Conservation (phyloP, 1,284 basidiomycete genomes). For the Apiotrichum gamsii region DNA sequence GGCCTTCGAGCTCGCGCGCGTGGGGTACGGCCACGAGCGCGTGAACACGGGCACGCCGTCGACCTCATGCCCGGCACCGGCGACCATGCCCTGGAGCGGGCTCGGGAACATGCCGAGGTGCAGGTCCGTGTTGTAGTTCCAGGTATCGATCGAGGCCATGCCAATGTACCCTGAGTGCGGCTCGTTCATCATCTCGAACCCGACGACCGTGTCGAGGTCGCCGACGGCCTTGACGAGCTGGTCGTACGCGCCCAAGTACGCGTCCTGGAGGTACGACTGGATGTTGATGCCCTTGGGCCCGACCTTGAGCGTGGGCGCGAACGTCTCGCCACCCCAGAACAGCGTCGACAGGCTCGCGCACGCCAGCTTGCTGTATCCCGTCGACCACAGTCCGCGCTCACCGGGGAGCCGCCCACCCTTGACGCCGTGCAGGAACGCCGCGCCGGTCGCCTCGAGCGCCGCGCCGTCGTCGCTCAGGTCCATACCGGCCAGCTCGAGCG, state of each 20-base stretch:
- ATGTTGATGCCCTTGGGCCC: constrained; percentile 56
- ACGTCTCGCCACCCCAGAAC: constrained; percentile 84
- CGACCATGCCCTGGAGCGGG: constrained; percentile 74
- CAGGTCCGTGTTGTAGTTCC: constrained; percentile 88
- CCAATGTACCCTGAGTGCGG: constrained; percentile 90
- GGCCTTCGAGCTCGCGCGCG: constrained; percentile 48
- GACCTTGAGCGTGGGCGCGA: constrained; percentile 66
- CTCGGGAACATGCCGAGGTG: constrained; percentile 78
- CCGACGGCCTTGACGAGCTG: constrained; percentile 63
- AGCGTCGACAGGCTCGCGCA: constrained; percentile 81
- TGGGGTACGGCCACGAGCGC: constrained; percentile 78
- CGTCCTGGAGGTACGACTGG: constrained; percentile 75
- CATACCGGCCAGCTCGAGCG: constrained; percentile 70
- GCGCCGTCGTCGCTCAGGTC: constrained; percentile 54
- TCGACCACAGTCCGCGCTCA: constrained; percentile 80
- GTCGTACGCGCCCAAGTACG: constrained; percentile 74
- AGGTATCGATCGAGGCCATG: constrained; percentile 71
- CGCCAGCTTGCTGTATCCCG: constrained; percentile 74
- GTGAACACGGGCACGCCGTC: constrained; percentile 61
- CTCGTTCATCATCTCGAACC: constrained; percentile 95
- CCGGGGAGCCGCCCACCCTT: constrained; percentile 48
- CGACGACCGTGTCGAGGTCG: constrained; percentile 70
- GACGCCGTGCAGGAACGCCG: constrained; percentile 76
- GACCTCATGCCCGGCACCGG: constrained; percentile 72
- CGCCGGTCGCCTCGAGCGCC: constrained; percentile 67